These are phyloP conservation scores for Rhododendron vialii DNA, from an alignment of 148 eudicot genomes.

Conservation along the genomic window DNA sequence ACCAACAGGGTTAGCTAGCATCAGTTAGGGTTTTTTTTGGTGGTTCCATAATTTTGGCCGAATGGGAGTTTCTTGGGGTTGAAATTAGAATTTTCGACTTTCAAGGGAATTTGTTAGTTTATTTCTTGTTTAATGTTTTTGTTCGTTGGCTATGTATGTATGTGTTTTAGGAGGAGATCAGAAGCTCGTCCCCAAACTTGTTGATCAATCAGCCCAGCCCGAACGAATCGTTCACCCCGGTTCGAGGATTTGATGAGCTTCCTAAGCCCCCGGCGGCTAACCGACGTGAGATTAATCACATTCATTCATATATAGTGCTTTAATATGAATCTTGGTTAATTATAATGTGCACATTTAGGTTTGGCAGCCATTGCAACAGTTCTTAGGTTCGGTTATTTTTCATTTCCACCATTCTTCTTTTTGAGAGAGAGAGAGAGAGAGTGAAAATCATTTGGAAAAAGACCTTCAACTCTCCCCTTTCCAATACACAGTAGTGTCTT, in stretches of 20 bases:
- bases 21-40: background rate
- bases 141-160: background rate
- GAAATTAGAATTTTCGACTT: background rate
- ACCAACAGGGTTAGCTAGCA: background rate
- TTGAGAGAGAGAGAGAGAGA: background rate
- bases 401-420: background rate
- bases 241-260: slow-evolving; percentile 62
- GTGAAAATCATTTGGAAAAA: background rate
- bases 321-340: background rate
- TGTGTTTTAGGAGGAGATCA: slow-evolving; percentile 38
- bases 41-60: background rate
- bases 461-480: slow-evolving; percentile 10
- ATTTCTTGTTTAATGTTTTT: background rate
- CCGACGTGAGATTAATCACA: slow-evolving; percentile 58
- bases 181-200: slow-evolving; percentile 36
- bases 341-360: background rate
- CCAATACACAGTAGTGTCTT: slow-evolving; percentile 4
- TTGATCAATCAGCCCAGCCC: slow-evolving; percentile 42
- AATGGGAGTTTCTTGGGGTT: background rate
- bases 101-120: background rate
- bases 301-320: background rate
- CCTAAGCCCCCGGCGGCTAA: slow-evolving; percentile 79
- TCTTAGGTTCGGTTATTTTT: background rate
- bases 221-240: slow-evolving; percentile 46
- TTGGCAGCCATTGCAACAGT: background rate